Evolutionary conservation across 805 yeast genomes (phyloP).

Genomic region (Lipomyces sp.): DNA sequence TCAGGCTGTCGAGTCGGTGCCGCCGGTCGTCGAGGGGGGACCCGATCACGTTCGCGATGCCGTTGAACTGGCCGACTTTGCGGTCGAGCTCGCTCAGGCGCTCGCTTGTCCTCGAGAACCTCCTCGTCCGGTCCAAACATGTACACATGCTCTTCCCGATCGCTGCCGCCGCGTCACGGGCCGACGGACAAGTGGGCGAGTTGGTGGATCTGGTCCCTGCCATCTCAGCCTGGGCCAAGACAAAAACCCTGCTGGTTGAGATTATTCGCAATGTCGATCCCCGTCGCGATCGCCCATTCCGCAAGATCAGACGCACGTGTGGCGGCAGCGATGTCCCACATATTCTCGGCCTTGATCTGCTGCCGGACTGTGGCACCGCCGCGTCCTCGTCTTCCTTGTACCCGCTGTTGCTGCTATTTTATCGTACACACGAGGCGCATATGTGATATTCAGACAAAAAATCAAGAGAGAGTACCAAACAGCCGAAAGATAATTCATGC

Average conservation of each 20-base stretch:
- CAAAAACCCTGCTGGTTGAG: slow-evolving; percentile 2
- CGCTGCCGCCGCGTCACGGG: neutral
- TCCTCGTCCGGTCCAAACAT: slow-evolving; percentile 13
- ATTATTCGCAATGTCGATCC: neutral
- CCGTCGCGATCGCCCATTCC: slow-evolving; percentile 1
- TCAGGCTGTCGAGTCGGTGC: neutral
- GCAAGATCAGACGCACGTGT: neutral
- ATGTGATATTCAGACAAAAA: too few species aligned
- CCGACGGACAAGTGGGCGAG: too few species aligned
- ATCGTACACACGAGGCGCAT: too few species aligned
- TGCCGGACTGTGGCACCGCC: neutral
- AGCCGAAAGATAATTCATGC: too few species aligned
- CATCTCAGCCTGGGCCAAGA: neutral
- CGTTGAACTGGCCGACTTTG: neutral
- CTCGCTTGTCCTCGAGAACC: slow-evolving; percentile 10
- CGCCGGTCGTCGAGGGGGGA: neutral
- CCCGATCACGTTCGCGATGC: neutral
- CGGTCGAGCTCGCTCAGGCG: neutral
- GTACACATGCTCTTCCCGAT: too few species aligned
- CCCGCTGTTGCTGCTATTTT: too few species aligned
- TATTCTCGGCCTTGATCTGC: slow-evolving; percentile 6
- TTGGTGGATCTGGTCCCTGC: too few species aligned
- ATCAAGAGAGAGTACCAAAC: too few species aligned
- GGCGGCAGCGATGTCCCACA: neutral
- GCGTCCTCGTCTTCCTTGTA: slow-evolving; percentile 3